Base-by-base conservation (phyloP, 208 protist genomes). In the Acanthamoeba royreba region DNA sequence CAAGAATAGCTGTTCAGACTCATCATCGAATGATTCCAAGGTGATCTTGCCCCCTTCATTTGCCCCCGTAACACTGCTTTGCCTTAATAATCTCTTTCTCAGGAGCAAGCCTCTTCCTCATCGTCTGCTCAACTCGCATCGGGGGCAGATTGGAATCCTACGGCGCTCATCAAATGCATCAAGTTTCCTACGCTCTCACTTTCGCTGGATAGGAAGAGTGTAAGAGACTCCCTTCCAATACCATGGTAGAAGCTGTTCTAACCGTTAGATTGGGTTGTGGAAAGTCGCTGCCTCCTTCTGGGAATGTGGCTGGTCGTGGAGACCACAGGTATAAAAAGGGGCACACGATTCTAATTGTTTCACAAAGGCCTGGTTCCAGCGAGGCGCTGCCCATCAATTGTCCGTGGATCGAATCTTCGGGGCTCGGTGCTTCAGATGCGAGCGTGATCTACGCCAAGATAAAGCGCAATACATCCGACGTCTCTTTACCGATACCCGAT, bases 111-210 rank as follows among this genome's bases (percentile, higher is more conserved):
- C 43, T 52, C 11, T 7, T 66, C 83, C 33, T 31, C n/a, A 53
- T 85, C 22, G 5, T 46, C 40, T 0, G 33, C n/a, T 17, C 15
- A 85, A 47, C 74, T 40, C 69, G 28, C 11, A 52, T 22, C 88
- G 13, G 31, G 25, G 0, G 19, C 45, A 28, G 88, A 53, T 19
- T 92, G 88, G 88, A 92, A 92, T 58, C 88, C 88, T 33, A 38
- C 88, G 31, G 88, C 66, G n/a, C 35, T 92, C 43, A 61, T 92
- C 88, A 92, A 92, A 31, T 92, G 88, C 47, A 81, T 92, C 5
- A 46, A 9, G n/a, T 81, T 92, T 25, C 40, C 63, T 0, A 28
- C 61, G 1, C 88, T 92, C 2, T 47, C 43, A 35, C 58, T 81
- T 15, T 61, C 40, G 3, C 40, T 92, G 17, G 46, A 72, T 28